Conservation (phyloP, 1,139 yeast genomes). For the Geotrichum klebahnii region DNA sequence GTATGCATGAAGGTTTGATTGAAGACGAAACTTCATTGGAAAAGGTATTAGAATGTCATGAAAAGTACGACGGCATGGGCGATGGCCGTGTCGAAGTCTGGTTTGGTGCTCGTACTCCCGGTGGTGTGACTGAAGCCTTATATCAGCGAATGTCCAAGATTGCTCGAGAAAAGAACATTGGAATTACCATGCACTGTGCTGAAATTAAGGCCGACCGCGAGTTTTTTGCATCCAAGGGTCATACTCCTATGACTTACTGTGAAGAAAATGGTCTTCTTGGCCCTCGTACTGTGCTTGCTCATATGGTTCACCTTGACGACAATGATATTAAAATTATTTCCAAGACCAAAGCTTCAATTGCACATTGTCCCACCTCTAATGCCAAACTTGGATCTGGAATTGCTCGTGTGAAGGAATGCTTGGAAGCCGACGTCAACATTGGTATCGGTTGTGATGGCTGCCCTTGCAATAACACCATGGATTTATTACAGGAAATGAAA, state of each 20-base stretch:
- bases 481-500: conserved; percentile 33
- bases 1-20: conserved; percentile 27
- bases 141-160: conserved; percentile 21
- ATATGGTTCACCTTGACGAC: conserved; percentile 32
- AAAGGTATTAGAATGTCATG: conserved; percentile 28
- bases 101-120: conserved; percentile 31
- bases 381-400: conserved; percentile 36
- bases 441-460: conserved; percentile 36
- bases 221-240: conserved; percentile 30
- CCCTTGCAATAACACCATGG: conserved; percentile 34
- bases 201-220: conserved; percentile 32
- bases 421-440: conserved; percentile 31
- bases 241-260: conserved; percentile 32
- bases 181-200: conserved; percentile 33
- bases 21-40: conserved; percentile 32
- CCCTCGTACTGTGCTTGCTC: conserved; percentile 32
- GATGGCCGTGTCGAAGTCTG: conserved; percentile 33
- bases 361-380: conserved; percentile 38
- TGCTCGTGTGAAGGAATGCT: conserved; percentile 32
- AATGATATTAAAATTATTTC: conserved; percentile 32
- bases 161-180: conserved; percentile 30
- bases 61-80: conserved; percentile 29
- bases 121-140: conserved; percentile 23
- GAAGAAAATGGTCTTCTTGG: conserved; percentile 30
- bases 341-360: conserved; percentile 32